Evolutionary conservation across 176 grass and related monocot species (phyloP).

Genomic region (Musa itinerans): DNA sequence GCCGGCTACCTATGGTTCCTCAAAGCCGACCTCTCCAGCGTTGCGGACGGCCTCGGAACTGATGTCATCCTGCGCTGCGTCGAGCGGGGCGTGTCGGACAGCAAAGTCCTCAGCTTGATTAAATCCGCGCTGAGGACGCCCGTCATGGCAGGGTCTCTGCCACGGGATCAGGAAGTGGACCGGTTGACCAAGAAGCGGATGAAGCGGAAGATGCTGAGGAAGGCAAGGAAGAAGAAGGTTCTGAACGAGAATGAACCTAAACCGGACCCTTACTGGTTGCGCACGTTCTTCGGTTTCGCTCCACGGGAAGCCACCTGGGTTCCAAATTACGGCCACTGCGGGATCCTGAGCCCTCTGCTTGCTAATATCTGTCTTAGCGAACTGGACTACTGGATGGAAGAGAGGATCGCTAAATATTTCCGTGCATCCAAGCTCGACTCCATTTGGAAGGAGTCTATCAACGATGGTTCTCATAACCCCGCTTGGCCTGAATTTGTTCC

Average conservation of each 20-base stretch:
- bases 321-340: conserved; percentile 63
- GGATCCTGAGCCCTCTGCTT: conserved; percentile 78
- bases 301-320: conserved; percentile 49
- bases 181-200: conserved; percentile 63
- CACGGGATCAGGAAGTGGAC: conserved; percentile 31
- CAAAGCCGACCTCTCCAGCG: conserved; percentile 56
- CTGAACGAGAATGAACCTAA: conserved; percentile 78
- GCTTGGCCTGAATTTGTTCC: conserved; percentile 95
- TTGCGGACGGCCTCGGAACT: conserved; percentile 39
- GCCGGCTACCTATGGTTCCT: conserved; percentile 89
- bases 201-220: conserved; percentile 80
- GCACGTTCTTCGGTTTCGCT: conserved; percentile 72
- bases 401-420: conserved; percentile 67
- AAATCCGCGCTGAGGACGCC: conserved; percentile 58
- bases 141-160: conserved; percentile 32
- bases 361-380: conserved; percentile 78
- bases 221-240: conserved; percentile 86
- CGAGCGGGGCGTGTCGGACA: conserved; percentile 44
- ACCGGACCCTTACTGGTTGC: conserved; percentile 83
- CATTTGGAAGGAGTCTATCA: conserved; percentile 53
- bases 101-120: conserved; percentile 66
- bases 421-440: conserved; percentile 59
- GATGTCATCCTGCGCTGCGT: conserved; percentile 54
- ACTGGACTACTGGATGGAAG: conserved; percentile 85
- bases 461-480: conserved; percentile 77